Evolutionary conservation across 495 filamentous ascomycete genomes (phyloP).

Genomic region (Echria macrotheca): DNA sequence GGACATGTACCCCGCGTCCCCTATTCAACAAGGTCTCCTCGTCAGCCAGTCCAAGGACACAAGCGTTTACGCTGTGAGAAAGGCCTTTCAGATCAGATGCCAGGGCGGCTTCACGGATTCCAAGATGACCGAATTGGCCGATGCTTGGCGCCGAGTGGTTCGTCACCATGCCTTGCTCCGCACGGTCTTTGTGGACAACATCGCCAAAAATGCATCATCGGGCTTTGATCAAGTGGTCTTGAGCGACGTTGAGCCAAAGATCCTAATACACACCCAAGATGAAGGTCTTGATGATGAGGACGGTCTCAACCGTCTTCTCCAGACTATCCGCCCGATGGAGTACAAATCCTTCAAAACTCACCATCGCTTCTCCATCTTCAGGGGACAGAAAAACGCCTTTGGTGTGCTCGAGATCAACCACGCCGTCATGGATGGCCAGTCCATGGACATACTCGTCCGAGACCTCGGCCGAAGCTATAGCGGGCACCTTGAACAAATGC

Average conservation of each 20-base stretch:
- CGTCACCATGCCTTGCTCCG: conserved; percentile 44
- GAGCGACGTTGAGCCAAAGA: conserved; percentile 26
- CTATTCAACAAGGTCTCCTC: conserved; percentile 42
- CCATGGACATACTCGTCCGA: conserved; percentile 33
- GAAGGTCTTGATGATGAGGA: conserved; percentile 39
- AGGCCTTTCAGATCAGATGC: not conserved
- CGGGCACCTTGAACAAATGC: not conserved
- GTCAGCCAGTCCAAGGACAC: conserved; percentile 44
- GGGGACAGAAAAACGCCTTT: conserved; percentile 28
- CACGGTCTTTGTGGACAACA: conserved; percentile 30
- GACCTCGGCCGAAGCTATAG: conserved; percentile 14
- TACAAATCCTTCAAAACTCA: conserved; percentile 40
- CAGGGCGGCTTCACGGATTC: too few relatives aligned
- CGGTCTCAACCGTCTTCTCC: conserved; percentile 31
- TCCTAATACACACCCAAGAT: conserved; percentile 34
- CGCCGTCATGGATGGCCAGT: conserved; percentile 61
- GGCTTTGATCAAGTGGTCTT: conserved; percentile 24
- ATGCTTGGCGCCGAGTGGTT: conserved; percentile 51
- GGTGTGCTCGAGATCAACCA: conserved; percentile 57
- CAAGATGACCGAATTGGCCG: not conserved
- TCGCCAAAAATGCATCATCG: conserved; percentile 6
- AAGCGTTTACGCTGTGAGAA: conserved; percentile 20
- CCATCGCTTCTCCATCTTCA: conserved; percentile 41
- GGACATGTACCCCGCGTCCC: conserved; percentile 41
- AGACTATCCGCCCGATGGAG: conserved; percentile 32